Evolutionary conservation across 495 filamentous ascomycete genomes (phyloP).

Genomic region (Penicillium riverlandense): DNA sequence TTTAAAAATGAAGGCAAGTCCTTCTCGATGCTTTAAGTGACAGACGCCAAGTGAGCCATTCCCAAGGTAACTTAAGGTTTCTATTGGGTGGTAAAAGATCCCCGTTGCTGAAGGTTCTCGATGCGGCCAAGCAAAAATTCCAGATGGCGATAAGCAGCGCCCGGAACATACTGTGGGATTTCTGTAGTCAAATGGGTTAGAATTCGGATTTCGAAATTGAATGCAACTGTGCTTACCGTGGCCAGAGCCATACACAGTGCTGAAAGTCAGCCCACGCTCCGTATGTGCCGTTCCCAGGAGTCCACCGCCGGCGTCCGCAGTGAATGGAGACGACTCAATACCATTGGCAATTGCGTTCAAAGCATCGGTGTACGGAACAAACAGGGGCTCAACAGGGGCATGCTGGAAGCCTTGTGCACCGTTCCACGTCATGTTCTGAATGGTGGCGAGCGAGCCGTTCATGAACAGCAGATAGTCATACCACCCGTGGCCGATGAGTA

Average conservation of each 20-base stretch:
- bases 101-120: slow-evolving; percentile 24
- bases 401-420: slow-evolving; percentile 61
- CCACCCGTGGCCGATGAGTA: slow-evolving; percentile 60
- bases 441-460: slow-evolving; percentile 62
- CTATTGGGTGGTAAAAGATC: slow-evolving; percentile 24
- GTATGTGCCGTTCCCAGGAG: slow-evolving; percentile 54
- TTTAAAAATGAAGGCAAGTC: too few species aligned
- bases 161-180: slow-evolving; percentile 55
- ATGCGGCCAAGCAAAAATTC: slow-evolving; percentile 62
- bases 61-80: neutral
- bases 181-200: slow-evolving; percentile 11
- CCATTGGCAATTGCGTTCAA: slow-evolving; percentile 21
- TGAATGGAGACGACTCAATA: slow-evolving; percentile 6
- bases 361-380: slow-evolving; percentile 55
- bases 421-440: slow-evolving; percentile 84
- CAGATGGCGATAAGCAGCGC: slow-evolving; percentile 58
- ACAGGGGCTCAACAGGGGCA: slow-evolving; percentile 50
- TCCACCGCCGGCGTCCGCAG: slow-evolving; percentile 40
- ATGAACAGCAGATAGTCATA: slow-evolving; percentile 49
- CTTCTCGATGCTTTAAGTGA: too few species aligned
- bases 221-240: slow-evolving; percentile 41
- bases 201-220: neutral
- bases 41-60: too few species aligned
- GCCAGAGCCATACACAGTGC: slow-evolving; percentile 49
- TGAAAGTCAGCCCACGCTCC: slow-evolving; percentile 64